Conservation (phyloP, 2,329 filamentous ascomycete genomes). For the Aspergillus terreus region DNA sequence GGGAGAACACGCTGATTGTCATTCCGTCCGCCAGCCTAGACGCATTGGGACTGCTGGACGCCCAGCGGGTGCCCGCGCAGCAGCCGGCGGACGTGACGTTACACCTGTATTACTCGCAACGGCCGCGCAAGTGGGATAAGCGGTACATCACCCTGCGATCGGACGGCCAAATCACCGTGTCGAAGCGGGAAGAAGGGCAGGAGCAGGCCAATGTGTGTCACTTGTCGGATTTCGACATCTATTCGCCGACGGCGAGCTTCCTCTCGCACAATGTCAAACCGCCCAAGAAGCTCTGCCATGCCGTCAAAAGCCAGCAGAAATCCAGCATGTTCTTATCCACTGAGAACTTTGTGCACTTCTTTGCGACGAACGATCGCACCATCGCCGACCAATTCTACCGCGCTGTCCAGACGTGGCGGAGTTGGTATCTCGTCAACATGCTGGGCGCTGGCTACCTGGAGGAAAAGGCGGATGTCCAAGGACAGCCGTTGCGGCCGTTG, state of each 20-base stretch:
- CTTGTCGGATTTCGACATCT: conserved; percentile 89
- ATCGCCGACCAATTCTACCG: conserved; percentile 67
- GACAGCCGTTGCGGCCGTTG: conserved; percentile 58
- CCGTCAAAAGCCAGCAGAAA: conserved; percentile 89
- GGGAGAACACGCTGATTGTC: conserved; percentile 70
- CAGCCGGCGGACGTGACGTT: conserved; percentile 65
- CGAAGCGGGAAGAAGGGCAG: conserved; percentile 70
- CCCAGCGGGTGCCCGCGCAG: conserved; percentile 59
- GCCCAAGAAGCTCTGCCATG: conserved; percentile 81
- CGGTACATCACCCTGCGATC: conserved; percentile 69
- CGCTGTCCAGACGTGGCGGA: conserved; percentile 76
- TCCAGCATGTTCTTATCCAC: conserved; percentile 76
- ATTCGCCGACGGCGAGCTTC: conserved; percentile 68
- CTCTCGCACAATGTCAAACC: conserved; percentile 69
- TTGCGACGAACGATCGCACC: conserved; percentile 70
- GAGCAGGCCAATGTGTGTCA: conserved; percentile 72
- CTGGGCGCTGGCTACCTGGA: conserved; percentile 54
- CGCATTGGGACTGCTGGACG: conserved; percentile 50
- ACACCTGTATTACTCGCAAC: conserved; percentile 75
- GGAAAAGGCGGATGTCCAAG: conserved; percentile 11
- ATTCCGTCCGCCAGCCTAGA: conserved; percentile 56
- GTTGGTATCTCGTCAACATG: conserved; percentile 82
- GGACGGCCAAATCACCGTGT: conserved; percentile 67
- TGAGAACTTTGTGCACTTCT: conserved; percentile 88
- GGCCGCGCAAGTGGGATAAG: conserved; percentile 84